phyloP scores from a whole-genome alignment of 805 yeast genomes.

The Lachancea sp. region DNA sequence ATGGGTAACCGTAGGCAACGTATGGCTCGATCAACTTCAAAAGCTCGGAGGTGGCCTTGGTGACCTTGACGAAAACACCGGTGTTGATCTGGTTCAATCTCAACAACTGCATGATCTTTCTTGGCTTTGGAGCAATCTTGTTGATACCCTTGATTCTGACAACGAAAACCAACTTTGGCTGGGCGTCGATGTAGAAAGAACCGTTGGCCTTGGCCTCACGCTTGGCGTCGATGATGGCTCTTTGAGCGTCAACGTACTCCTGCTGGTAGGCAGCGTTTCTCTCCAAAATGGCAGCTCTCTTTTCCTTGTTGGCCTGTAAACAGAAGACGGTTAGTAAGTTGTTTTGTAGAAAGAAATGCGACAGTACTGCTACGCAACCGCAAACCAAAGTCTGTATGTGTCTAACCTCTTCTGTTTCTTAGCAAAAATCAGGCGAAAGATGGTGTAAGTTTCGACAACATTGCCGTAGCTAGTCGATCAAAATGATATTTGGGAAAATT shows the following conservation, averaged over 20 bases:
- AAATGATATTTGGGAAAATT: slow-evolving; percentile 36
- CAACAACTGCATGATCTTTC: slow-evolving; percentile 93
- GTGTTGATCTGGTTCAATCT: slow-evolving; percentile 91
- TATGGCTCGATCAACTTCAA: slow-evolving; percentile 92
- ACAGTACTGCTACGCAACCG: neutral
- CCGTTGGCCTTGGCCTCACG: slow-evolving; percentile 93
- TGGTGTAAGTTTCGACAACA: slow-evolving; percentile 67
- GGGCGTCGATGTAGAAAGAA: slow-evolving; percentile 92
- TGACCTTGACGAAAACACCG: slow-evolving; percentile 90
- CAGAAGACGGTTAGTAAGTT: slow-evolving; percentile 10
- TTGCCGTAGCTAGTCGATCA: slow-evolving; percentile 61
- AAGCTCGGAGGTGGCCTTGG: slow-evolving; percentile 92
- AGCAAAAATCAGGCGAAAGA: slow-evolving; percentile 58
- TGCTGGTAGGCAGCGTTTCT: slow-evolving; percentile 95
- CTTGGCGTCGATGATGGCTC: slow-evolving; percentile 78
- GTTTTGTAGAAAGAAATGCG: neutral
- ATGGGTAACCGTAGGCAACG: slow-evolving; percentile 97
- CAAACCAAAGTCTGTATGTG: too few relatives aligned
- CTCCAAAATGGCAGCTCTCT: slow-evolving; percentile 71
- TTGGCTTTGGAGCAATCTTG: slow-evolving; percentile 98
- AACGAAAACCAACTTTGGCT: slow-evolving; percentile 89
- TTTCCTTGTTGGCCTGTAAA: slow-evolving; percentile 43
- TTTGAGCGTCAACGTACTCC: slow-evolving; percentile 91
- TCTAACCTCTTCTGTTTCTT: neutral
- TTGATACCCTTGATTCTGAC: slow-evolving; percentile 98